phyloP scores from a whole-genome alignment of 768 basidiomycete genomes.

The Russula earlei region DNA sequence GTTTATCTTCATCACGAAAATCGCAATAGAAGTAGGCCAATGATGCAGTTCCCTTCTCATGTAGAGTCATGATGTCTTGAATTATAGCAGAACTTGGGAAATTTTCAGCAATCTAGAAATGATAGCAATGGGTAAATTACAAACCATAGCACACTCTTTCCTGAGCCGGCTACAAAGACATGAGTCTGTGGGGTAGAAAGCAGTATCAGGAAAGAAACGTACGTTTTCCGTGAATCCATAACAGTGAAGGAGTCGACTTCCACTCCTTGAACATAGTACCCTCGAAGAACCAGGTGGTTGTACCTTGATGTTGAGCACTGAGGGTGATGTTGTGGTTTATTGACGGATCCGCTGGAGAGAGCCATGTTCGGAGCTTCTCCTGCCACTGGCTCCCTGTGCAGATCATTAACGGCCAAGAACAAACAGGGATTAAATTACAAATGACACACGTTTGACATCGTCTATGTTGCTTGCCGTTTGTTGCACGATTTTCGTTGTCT shows the following conservation, averaged over 20 bases:
- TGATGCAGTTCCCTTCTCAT: neutral
- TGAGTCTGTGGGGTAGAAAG: neutral
- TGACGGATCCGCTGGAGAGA: neutral
- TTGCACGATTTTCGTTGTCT: neutral
- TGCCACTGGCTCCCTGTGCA: too few relatives aligned
- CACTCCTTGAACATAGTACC: neutral
- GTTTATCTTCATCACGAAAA: neutral
- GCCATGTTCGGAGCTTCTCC: neutral
- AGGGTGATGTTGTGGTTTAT: neutral
- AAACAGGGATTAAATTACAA: too few relatives aligned
- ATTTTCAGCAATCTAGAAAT: neutral
- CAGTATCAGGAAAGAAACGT: neutral
- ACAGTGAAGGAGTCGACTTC: neutral
- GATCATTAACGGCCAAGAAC: too few relatives aligned
- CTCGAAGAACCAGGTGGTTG: neutral
- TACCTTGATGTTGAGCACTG: neutral
- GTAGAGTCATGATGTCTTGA: neutral
- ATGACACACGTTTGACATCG: too few relatives aligned
- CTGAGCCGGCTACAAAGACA: neutral
- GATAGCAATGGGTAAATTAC: neutral
- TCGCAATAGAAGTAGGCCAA: neutral
- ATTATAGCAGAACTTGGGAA: neutral
- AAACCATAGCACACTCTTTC: neutral
- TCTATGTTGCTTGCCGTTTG: neutral
- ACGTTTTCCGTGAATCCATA: neutral